phyloP scores from a whole-genome alignment of 176 grass and related monocot genomes.

The Carex scoparia region DNA sequence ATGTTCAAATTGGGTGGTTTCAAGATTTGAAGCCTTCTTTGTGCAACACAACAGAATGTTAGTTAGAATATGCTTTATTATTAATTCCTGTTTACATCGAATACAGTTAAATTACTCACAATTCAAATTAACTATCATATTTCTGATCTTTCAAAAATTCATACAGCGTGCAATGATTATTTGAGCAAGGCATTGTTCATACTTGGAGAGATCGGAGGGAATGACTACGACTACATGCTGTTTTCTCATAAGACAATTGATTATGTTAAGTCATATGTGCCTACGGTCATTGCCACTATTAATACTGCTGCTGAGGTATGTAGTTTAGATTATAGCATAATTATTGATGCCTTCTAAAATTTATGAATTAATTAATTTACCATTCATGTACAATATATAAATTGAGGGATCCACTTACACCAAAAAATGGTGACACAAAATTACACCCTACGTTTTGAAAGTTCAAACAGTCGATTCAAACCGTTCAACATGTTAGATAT shows the following conservation, averaged over 20 bases:
- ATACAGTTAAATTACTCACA: neutral
- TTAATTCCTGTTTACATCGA: neutral
- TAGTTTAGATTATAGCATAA: neutral
- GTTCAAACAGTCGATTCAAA: too few relatives aligned
- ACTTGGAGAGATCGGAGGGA: slow-evolving; percentile 29
- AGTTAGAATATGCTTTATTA: neutral
- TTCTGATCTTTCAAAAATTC: neutral
- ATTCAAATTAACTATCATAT: neutral
- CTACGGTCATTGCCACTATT: slow-evolving; percentile 6
- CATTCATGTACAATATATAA: neutral
- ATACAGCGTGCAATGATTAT: slow-evolving; percentile 25
- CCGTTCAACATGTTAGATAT: too few relatives aligned
- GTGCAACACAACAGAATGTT: slow-evolving; percentile 34
- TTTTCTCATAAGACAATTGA: slow-evolving; percentile 14
- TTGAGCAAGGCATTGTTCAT: slow-evolving; percentile 25
- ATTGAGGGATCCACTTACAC: neutral
- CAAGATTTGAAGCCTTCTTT: slow-evolving; percentile 37
- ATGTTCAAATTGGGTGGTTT: slow-evolving; percentile 32
- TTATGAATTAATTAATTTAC: neutral
- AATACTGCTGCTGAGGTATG: slow-evolving; percentile 23
- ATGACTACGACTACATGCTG: slow-evolving; percentile 27
- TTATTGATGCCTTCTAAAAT: neutral
- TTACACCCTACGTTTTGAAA: too few relatives aligned
- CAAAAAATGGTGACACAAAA: too few relatives aligned
- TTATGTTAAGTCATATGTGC: slow-evolving; percentile 18